These are phyloP conservation scores for Lavandula angustifolia DNA, from an alignment of 257 asterid genomes.

Conservation along the genomic window DNA sequence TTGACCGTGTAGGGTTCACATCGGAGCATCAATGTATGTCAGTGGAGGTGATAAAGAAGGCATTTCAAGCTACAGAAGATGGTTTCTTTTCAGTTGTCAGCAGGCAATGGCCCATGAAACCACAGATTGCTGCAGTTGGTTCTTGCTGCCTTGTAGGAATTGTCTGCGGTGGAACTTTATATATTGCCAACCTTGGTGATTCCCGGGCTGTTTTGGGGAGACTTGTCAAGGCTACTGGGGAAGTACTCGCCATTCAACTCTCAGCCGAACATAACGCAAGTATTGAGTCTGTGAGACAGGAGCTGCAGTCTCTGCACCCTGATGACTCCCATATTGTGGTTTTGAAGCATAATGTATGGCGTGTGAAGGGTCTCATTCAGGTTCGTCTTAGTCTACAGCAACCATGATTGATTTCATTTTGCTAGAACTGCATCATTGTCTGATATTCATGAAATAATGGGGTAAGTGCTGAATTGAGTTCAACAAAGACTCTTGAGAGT, in stretches of 20 bases:
- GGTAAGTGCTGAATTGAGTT: slow-evolving; percentile 4
- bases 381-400: slow-evolving; percentile 34
- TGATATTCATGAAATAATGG: neutral
- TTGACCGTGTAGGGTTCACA: slow-evolving; percentile 48
- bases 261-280: slow-evolving; percentile 83
- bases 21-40: slow-evolving; percentile 67
- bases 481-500: neutral
- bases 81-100: slow-evolving; percentile 63
- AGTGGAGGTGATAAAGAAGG: slow-evolving; percentile 60
- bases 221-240: slow-evolving; percentile 65
- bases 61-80: slow-evolving; percentile 71
- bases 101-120: slow-evolving; percentile 58
- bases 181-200: slow-evolving; percentile 80
- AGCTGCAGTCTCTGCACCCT: slow-evolving; percentile 69
- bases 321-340: slow-evolving; percentile 83
- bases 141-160: slow-evolving; percentile 90
- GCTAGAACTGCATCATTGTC: neutral
- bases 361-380: slow-evolving; percentile 91
- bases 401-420: neutral
- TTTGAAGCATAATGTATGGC: slow-evolving; percentile 82
- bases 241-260: slow-evolving; percentile 70
- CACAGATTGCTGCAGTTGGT: slow-evolving; percentile 86
- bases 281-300: slow-evolving; percentile 72
- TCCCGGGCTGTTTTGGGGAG: slow-evolving; percentile 86
- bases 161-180: slow-evolving; percentile 63